Conservation (phyloP, 441 rosid genomes). For the Syzygium malaccense region DNA sequence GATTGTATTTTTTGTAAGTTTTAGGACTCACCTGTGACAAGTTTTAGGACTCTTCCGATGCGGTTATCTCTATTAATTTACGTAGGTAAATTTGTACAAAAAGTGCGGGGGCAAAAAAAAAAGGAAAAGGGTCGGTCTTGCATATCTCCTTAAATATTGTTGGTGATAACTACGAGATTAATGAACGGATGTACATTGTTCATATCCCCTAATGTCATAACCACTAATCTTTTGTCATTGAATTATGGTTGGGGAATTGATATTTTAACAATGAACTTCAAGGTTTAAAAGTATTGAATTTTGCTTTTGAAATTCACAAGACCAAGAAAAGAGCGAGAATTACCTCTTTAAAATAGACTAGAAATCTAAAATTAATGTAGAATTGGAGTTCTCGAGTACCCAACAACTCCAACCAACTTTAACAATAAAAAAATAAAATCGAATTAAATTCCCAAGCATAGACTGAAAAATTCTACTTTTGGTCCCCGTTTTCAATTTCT, state of each 20-base stretch:
- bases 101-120: neutral
- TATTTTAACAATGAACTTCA: too few species aligned
- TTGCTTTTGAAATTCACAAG: too few species aligned
- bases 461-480: neutral
- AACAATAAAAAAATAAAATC: neutral
- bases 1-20: neutral
- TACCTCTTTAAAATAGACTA: too few species aligned
- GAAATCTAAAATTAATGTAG: too few species aligned
- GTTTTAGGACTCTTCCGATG: neutral
- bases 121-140: neutral
- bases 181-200: neutral
- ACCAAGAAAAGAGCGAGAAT: too few species aligned
- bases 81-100: neutral
- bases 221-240: neutral
- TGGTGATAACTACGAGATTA: neutral
- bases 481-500: neutral
- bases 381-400: neutral
- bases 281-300: too few species aligned
- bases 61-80: neutral
- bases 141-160: neutral
- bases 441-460: neutral
- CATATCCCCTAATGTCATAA: neutral
- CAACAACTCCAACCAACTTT: neutral
- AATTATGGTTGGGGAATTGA: neutral
- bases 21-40: accelerated